Conservation (phyloP, 441 rosid species). For the Biscutella auriculata region DNA sequence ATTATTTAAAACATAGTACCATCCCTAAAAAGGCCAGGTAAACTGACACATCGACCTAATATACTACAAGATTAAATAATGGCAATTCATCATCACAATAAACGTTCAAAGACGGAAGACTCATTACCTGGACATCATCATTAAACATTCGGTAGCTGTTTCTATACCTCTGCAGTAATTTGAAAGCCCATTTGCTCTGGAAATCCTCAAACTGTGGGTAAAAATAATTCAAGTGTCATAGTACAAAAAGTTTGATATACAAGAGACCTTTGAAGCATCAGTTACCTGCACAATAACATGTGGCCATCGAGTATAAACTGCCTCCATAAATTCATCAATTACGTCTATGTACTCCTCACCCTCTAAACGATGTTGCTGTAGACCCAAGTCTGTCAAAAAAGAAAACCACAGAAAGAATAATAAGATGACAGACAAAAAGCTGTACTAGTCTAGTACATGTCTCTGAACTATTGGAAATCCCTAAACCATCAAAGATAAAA, state of each 20-base stretch:
- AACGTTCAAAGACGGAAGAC: slow-evolving; percentile 3
- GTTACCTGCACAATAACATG: slow-evolving; percentile 91
- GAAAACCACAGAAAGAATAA: slow-evolving; percentile 4
- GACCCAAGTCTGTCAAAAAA: slow-evolving; percentile 70
- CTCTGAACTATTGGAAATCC: not conserved
- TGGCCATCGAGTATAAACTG: slow-evolving; percentile 98
- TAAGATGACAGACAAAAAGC: not conserved
- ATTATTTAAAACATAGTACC: not conserved
- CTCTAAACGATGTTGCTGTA: slow-evolving; percentile 85
- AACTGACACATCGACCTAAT: not conserved
- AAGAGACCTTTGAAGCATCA: slow-evolving; percentile 4
- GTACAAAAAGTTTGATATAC: slow-evolving; percentile 2
- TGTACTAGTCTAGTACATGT: not conserved
- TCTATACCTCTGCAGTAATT: slow-evolving; percentile 87
- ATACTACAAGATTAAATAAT: not conserved
- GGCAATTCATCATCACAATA: not conserved
- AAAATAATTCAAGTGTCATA: not conserved
- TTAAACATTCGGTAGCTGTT: slow-evolving; percentile 80
- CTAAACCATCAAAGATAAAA: not conserved
- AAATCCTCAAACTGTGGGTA: slow-evolving; percentile 89
- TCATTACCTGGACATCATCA: slow-evolving; percentile 96
- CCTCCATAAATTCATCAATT: slow-evolving; percentile 97
- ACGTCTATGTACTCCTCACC: slow-evolving; percentile 65
- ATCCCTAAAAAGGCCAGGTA: not conserved
- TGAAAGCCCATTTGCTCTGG: slow-evolving; percentile 99